Conservation (phyloP, 441 rosid genomes). For the Oxalis stricta region DNA sequence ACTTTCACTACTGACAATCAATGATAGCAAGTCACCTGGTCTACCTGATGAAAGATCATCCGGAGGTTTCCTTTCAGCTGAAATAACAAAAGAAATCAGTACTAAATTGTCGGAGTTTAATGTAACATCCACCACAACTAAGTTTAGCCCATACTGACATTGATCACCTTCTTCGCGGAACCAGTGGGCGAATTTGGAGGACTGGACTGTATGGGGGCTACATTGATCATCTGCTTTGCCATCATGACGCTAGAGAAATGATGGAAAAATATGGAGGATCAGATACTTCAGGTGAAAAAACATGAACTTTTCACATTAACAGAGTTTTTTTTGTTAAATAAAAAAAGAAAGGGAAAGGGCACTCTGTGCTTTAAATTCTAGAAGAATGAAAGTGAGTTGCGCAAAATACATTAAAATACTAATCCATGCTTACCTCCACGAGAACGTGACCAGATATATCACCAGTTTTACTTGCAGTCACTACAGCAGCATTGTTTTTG, state of each 20-base stretch:
- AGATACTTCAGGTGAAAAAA: conserved; percentile 5
- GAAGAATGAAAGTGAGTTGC: too few species aligned
- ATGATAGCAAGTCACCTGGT: conserved; percentile 56
- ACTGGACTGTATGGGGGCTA: conserved; percentile 31
- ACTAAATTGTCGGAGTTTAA: background rate
- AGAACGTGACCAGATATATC: conserved; percentile 33
- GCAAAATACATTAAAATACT: too few species aligned
- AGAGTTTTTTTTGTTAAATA: too few species aligned
- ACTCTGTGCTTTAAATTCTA: too few species aligned
- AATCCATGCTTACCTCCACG: conserved; percentile 74
- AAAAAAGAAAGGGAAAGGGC: too few species aligned
- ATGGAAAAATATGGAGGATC: conserved; percentile 7
- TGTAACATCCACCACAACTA: background rate
- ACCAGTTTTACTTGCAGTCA: conserved; percentile 19
- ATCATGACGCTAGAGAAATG: conserved; percentile 31
- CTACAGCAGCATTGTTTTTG: conserved; percentile 21
- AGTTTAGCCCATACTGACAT: conserved; percentile 3
- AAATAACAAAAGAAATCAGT: background rate
- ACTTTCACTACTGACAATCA: conserved; percentile 67
- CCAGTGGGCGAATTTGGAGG: conserved; percentile 89
- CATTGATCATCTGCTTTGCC: conserved; percentile 31
- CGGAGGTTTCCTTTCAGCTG: conserved; percentile 55
- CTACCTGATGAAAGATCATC: conserved; percentile 27
- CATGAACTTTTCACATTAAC: background rate
- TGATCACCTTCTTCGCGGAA: conserved; percentile 82